phyloP scores from a whole-genome alignment of 1,284 basidiomycete species.

The Butyriboletus appendiculatus region DNA sequence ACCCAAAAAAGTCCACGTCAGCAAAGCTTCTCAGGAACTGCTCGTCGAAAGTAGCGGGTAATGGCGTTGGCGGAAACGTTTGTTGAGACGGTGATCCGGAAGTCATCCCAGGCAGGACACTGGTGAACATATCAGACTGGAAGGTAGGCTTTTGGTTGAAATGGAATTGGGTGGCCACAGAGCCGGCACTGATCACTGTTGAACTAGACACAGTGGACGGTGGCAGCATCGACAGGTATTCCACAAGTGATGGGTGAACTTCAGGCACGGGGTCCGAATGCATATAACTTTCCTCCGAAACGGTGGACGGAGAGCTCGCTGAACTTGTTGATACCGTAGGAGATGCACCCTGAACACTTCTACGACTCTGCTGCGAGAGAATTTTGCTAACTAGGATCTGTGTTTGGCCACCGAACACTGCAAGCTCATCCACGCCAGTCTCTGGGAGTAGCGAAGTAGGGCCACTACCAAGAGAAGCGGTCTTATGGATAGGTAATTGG shows the following conservation, averaged over 20 bases:
- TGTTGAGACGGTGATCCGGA: constrained; percentile 13
- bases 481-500: constrained; percentile 42
- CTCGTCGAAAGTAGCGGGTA: constrained; percentile 20
- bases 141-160: constrained; percentile 17
- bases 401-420: constrained; percentile 66
- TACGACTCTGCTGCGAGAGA: constrained; percentile 37
- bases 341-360: constrained; percentile 17
- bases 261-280: constrained; percentile 41
- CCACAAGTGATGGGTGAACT: constrained; percentile 58
- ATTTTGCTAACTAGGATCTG: constrained; percentile 55
- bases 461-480: constrained; percentile 17
- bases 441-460: constrained; percentile 38
- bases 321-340: constrained; percentile 22
- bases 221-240: constrained; percentile 45
- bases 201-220: constrained; percentile 25
- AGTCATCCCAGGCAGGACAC: constrained; percentile 7
- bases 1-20: constrained; percentile 15
- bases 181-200: neutral
- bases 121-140: constrained; percentile 7
- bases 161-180: constrained; percentile 13
- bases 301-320: constrained; percentile 26
- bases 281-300: constrained; percentile 29
- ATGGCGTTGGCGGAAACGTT: constrained; percentile 7
- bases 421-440: constrained; percentile 61
- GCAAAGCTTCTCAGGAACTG: constrained; percentile 19